phyloP scores from a whole-genome alignment of 768 basidiomycete genomes.

The Lentinula aciculospora region DNA sequence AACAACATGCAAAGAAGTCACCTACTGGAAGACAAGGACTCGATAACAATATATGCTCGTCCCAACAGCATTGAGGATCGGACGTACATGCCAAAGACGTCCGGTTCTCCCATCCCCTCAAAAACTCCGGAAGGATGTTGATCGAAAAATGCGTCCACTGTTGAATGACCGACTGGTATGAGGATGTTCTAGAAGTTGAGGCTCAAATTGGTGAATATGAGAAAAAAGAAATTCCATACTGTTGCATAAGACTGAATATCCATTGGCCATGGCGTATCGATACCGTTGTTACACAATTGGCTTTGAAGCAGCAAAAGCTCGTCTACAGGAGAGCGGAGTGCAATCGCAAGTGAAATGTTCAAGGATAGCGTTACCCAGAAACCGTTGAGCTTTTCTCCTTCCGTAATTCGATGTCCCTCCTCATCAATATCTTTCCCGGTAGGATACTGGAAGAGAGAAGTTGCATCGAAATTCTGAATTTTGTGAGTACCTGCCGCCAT shows the following conservation, averaged over 20 bases:
- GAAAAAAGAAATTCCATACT: neutral
- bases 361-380: neutral
- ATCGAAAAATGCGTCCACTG: neutral
- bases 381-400: neutral
- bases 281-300: neutral
- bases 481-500: neutral
- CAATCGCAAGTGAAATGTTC: neutral
- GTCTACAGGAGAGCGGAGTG: neutral
- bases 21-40: neutral
- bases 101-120: neutral
- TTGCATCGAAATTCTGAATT: neutral
- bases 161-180: neutral
- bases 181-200: neutral
- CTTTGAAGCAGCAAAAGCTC: neutral
- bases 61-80: neutral
- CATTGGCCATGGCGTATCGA: neutral
- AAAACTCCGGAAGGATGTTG: neutral
- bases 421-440: neutral
- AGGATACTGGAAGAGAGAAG: neutral
- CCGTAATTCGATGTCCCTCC: neutral
- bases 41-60: neutral
- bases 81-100: neutral
- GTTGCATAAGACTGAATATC: neutral
- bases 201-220: neutral
- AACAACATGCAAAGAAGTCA: neutral